Conservation (phyloP, 2,329 filamentous ascomycete species). For the Cladophialophora yegresii region DNA sequence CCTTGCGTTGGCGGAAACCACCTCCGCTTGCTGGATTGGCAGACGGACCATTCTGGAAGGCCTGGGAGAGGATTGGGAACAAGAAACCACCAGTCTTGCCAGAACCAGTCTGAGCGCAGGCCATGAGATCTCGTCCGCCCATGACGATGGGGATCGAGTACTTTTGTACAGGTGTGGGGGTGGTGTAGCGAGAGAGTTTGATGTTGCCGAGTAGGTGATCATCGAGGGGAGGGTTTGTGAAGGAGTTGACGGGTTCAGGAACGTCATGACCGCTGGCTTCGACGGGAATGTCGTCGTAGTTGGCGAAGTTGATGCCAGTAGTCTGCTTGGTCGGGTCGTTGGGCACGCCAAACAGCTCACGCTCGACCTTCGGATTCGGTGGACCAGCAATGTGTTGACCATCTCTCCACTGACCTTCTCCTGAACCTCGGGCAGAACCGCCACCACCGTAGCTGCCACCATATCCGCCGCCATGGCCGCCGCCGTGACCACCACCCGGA, state of each 20-base stretch:
- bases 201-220: slow-evolving; percentile 94
- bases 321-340: slow-evolving; percentile 95
- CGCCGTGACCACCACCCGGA: slow-evolving; percentile 55
- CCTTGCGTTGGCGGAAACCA: slow-evolving; percentile 94
- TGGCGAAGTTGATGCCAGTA: slow-evolving; percentile 99
- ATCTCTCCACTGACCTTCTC: slow-evolving; percentile 94
- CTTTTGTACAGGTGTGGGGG: slow-evolving; percentile 96
- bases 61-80: slow-evolving; percentile 98
- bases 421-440: slow-evolving; percentile 72
- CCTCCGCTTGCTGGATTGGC: slow-evolving; percentile 64
- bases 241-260: slow-evolving; percentile 84
- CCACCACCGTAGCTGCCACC: slow-evolving; percentile 50
- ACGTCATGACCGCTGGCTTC: slow-evolving; percentile 94
- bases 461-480: slow-evolving; percentile 43
- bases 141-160: slow-evolving; percentile 99
- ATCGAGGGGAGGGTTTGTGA: slow-evolving; percentile 93
- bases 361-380: slow-evolving; percentile 83
- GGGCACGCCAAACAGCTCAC: slow-evolving; percentile 86
- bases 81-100: slow-evolving; percentile 99
- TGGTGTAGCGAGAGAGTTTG: slow-evolving; percentile 88
- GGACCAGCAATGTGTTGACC: slow-evolving; percentile 95
- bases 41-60: slow-evolving; percentile 85
- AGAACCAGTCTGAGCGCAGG: slow-evolving; percentile 98
- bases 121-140: slow-evolving; percentile 97
- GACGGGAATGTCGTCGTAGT: slow-evolving; percentile 99